Base-by-base conservation (phyloP, 331 rosid genomes). In the Malus hybrid region DNA sequence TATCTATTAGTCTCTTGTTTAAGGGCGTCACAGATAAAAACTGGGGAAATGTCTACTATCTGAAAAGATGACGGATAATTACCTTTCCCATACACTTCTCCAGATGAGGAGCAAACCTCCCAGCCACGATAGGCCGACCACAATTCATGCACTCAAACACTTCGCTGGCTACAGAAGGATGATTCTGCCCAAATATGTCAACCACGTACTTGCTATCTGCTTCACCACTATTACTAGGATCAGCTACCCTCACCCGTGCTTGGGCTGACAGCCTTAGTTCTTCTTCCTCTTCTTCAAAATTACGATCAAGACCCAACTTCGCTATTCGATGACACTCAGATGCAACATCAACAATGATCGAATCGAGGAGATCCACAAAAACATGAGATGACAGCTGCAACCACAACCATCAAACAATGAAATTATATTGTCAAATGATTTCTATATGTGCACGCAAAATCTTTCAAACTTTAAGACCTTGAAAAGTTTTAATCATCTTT, bases 31-130 rank as follows among this genome's bases (percentile, higher is more conserved):
- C 20, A 15, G 0, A 58, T 4, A 5, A 10, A 58, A 19, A 60
- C 29, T 6, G 33, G 22, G 11, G 5, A 29, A 18, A 2, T 58
- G 57, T 46, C 75, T 39, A 71, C n/a, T 30, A 52, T 16, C 56
- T 29, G 62, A 20, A 50, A 42, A 42, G 68, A 58, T 71, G 52
- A 67, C 67, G 68, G 74, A 72, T 56, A 70, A 56, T 74, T 76
- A 95, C 99, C 99, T 93, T 95, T 67, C 99, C 99, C 99, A 95
- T 95, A 87, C 99, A 95, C 87, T 95, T 95, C 80, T 95, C 99
- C 75, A 95, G 72, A 84, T 95, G 99, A 80, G 99, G 99, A 67
- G 99, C 99, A 78, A 95, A 95, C 83, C 88, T 92, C 73, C 99
- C 99, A 33, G 99, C 99, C 84, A 84, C 66, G 63, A 92, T 86